Percentiles rank a stretch among this genome's conserved stretches.
phyloP scores from a whole-genome alignment of 139 green algal genomes.

The Marvania coccoides region DNA sequence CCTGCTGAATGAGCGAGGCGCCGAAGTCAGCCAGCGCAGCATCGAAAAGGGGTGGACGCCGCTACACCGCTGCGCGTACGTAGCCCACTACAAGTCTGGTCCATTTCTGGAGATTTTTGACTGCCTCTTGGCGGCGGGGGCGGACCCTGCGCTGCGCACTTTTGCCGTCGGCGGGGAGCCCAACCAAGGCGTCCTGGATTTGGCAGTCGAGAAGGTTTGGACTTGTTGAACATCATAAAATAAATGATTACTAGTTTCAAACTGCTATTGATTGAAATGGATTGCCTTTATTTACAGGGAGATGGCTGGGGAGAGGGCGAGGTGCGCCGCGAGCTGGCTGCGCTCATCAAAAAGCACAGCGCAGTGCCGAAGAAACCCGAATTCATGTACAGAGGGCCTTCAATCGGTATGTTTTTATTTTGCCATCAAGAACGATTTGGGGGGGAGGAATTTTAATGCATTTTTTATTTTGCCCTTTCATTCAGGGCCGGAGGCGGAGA shows the following conservation, averaged over 20 bases:
- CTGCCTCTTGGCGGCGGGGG: constrained; percentile 28
- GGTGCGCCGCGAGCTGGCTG: constrained; percentile 11
- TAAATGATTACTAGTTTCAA: not conserved
- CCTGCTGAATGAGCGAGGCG: constrained; percentile 22
- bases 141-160: constrained; percentile 11
- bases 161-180: not conserved
- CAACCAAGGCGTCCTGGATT: not conserved
- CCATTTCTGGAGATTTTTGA: constrained; percentile 27
- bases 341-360: constrained; percentile 10
- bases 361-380: constrained; percentile 8
- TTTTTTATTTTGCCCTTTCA: not conserved
- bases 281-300: not conserved
- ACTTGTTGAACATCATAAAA: no score
- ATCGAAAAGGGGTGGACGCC: constrained; percentile 25
- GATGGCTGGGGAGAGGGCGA: constrained; percentile 15
- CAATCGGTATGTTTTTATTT: not conserved
- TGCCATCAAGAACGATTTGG: not conserved
- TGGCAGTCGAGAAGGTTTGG: constrained; percentile 6
- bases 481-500: not conserved
- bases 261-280: not conserved
- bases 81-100: constrained; percentile 26
- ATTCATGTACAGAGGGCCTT: constrained; percentile 3
- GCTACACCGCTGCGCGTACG: constrained; percentile 18
- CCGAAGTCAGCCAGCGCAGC: constrained; percentile 28
- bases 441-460: not conserved